Evolutionary conservation across 1,284 basidiomycete genomes (phyloP).

Genomic region (Puccinia brachypodii): DNA sequence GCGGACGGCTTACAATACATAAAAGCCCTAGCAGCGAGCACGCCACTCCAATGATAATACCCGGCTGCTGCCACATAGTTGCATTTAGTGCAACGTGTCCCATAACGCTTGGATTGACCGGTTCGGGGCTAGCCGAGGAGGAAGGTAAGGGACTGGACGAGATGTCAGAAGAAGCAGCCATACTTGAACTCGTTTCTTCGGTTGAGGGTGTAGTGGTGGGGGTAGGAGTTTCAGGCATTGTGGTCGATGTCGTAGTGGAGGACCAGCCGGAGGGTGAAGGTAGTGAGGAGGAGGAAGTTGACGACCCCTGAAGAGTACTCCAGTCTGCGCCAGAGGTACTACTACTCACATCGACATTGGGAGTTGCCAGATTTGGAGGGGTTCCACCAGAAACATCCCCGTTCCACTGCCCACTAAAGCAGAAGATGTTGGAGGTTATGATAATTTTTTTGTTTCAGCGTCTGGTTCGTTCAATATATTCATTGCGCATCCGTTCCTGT

Average conservation of each 20-base stretch:
- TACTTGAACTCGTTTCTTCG: no score
- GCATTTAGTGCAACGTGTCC: not conserved
- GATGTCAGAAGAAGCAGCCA: not conserved
- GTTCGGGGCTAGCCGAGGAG: not conserved
- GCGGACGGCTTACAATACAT: constrained; percentile 3
- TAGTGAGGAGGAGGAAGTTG: not conserved
- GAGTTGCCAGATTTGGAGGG: not conserved
- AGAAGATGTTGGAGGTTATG: not conserved
- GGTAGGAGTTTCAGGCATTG: not conserved
- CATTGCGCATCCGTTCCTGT: not conserved
- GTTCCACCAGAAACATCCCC: not conserved
- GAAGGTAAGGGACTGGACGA: not conserved
- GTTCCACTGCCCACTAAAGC: not conserved
- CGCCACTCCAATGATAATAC: not conserved
- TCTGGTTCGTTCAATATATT: not conserved
- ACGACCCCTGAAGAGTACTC: not conserved
- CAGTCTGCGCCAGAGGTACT: not conserved
- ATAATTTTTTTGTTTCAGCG: not conserved
- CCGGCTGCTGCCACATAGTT: not conserved
- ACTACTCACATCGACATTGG: not conserved
- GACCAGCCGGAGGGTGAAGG: no score
- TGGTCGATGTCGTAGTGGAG: no score
- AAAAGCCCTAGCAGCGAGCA: not conserved
- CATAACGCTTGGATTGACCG: not conserved
- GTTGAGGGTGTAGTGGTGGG: not conserved